Percentiles rank a stretch among this genome's conserved stretches.
These are phyloP conservation scores for Lindgomyces ingoldianus DNA, from an alignment of 495 filamentous ascomycete genomes.

Conservation along the genomic window DNA sequence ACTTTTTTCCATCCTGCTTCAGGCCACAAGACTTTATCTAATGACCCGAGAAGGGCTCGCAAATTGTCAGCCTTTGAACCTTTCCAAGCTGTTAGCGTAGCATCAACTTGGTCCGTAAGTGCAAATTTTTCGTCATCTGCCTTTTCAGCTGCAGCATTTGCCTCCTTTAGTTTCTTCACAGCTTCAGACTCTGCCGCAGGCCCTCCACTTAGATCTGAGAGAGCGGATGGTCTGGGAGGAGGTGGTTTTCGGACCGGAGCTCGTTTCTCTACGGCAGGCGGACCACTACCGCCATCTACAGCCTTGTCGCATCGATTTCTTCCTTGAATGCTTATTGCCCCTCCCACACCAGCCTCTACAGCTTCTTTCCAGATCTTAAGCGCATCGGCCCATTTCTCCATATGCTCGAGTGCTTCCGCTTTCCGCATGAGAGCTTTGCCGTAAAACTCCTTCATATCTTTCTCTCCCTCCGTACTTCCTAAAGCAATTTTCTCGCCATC, in stretches of 20 bases:
- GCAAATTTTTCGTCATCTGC: constrained; percentile 91
- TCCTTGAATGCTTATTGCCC: constrained; percentile 77
- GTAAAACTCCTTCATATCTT: constrained; percentile 90
- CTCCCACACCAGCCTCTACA: constrained; percentile 81
- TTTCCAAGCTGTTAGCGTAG: constrained; percentile 73
- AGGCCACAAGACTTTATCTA: constrained; percentile 89
- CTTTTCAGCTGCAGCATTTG: constrained; percentile 78
- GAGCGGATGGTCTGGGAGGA: constrained; percentile 29
- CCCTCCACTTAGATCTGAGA: constrained; percentile 41
- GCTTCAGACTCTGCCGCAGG: constrained; percentile 54
- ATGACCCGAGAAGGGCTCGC: constrained; percentile 79
- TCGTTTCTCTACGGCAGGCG: constrained; percentile 19
- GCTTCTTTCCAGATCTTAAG: constrained; percentile 75
- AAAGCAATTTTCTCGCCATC: constrained; percentile 77
- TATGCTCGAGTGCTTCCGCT: constrained; percentile 91
- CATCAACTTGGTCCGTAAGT: constrained; percentile 80
- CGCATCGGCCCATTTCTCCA: constrained; percentile 91
- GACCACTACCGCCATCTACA: constrained; percentile 58
- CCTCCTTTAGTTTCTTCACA: constrained; percentile 74
- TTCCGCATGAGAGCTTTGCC: constrained; percentile 91
- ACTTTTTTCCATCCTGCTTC: constrained; percentile 96
- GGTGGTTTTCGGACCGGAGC: constrained; percentile 30
- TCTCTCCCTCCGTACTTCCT: constrained; percentile 61
- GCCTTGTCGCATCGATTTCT: constrained; percentile 91
- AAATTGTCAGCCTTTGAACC: constrained; percentile 90